Percentiles rank a stretch among this genome's conserved stretches.
phyloP scores from a whole-genome alignment of 2,329 filamentous ascomycete genomes.

The Colletotrichum chlorophyti region DNA sequence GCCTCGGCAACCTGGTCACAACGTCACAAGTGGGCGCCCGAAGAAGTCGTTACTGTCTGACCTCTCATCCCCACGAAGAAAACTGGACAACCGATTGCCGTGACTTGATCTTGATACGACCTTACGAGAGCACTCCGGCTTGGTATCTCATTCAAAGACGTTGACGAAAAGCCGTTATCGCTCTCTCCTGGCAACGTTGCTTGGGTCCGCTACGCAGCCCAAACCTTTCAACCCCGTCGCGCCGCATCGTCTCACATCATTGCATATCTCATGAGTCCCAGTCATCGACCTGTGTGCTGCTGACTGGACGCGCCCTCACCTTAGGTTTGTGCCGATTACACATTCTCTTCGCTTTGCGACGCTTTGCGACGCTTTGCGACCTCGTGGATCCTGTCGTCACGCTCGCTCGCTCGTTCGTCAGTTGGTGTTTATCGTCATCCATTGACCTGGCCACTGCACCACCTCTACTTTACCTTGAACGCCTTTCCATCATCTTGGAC shows the following conservation, averaged over 20 bases:
- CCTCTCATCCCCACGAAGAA: not conserved
- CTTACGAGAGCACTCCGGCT: not conserved
- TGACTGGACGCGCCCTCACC: slow-evolving; percentile 12
- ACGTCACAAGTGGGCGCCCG: not conserved
- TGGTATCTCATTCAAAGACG: no score
- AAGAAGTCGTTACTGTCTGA: no score
- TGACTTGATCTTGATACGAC: not conserved
- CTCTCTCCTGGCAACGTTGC: not conserved
- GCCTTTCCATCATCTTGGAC: no score
- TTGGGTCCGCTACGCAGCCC: not conserved
- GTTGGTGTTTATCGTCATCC: slow-evolving; percentile 7
- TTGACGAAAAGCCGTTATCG: no score
- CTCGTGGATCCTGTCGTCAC: slow-evolving; percentile 15
- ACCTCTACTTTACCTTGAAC: not conserved
- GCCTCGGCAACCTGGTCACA: slow-evolving; percentile 13
- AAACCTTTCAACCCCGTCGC: not conserved
- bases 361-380: no score
- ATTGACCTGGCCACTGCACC: not conserved
- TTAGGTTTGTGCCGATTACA: no score
- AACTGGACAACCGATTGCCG: not conserved
- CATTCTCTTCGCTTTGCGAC: no score
- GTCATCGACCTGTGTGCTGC: slow-evolving; percentile 1
- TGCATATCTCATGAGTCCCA: slow-evolving; percentile 3
- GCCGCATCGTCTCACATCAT: not conserved
- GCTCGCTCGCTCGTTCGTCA: no score